phyloP scores from a whole-genome alignment of 225 moss, liverwort and hornwort genomes.

The Lunularia cruciata region DNA sequence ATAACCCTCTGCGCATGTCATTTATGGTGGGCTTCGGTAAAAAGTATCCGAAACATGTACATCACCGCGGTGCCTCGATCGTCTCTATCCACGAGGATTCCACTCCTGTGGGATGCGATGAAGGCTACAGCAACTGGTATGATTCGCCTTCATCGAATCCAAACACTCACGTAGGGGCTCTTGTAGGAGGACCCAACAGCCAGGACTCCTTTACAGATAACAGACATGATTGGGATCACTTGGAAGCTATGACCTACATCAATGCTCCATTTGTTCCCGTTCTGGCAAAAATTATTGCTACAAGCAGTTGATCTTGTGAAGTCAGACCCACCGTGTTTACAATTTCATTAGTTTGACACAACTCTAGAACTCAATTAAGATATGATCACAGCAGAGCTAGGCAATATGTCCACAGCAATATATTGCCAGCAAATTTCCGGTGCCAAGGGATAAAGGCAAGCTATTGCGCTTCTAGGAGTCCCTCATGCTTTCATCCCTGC shows the following conservation, averaged over 20 bases:
- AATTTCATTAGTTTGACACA: no score
- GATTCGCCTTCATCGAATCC: constrained; percentile 34
- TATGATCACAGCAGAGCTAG: no score
- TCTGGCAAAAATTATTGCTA: constrained; percentile 38
- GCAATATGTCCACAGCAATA: no score
- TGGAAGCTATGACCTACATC: constrained; percentile 47
- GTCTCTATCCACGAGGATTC: constrained; percentile 27
- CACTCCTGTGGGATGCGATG: constrained; percentile 30
- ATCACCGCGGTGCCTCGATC: constrained; percentile 47
- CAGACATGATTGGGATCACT: constrained; percentile 37
- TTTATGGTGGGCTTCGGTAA: constrained; percentile 44
- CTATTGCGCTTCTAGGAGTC: no score
- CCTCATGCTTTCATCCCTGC: no score
- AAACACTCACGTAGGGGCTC: constrained; percentile 38
- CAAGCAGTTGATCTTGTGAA: constrained; percentile 1
- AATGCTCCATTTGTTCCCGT: constrained; percentile 40
- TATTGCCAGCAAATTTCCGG: no score
- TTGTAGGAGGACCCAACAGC: constrained; percentile 44
- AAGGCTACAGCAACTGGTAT: constrained; percentile 40
- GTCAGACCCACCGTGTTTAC: no score
- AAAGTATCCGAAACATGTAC: constrained; percentile 36
- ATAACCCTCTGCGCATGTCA: constrained; percentile 42
- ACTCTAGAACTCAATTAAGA: no score
- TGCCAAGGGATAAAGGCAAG: no score
- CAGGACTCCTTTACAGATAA: constrained; percentile 35